phyloP scores from a whole-genome alignment of 768 basidiomycete genomes.

The Lactifluus volemus region DNA sequence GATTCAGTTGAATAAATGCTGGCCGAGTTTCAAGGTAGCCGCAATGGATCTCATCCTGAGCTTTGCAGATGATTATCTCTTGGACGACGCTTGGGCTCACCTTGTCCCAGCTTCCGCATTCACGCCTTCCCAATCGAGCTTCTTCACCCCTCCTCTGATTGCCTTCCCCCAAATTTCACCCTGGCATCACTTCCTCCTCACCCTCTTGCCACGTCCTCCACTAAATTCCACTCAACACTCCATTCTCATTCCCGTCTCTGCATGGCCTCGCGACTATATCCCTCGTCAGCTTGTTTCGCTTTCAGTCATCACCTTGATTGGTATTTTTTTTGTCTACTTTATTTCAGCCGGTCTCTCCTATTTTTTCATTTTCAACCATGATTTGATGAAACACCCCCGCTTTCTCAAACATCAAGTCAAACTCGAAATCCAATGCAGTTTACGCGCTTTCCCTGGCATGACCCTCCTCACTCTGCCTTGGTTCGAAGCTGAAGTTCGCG shows the following conservation, averaged over 20 bases:
- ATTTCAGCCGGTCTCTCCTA: slow-evolving; percentile 81
- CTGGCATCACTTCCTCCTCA: slow-evolving; percentile 42
- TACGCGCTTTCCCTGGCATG: slow-evolving; percentile 78
- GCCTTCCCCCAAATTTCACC: slow-evolving; percentile 17
- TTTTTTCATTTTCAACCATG: slow-evolving; percentile 82
- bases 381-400: slow-evolving; percentile 90
- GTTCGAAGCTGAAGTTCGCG: slow-evolving; percentile 89
- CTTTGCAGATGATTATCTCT: slow-evolving; percentile 56
- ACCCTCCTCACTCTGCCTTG: slow-evolving; percentile 81
- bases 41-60: slow-evolving; percentile 80
- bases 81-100: slow-evolving; percentile 75
- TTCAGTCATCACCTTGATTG: slow-evolving; percentile 59
- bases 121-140: slow-evolving; percentile 14
- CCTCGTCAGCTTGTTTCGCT: slow-evolving; percentile 74
- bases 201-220: slow-evolving; percentile 49
- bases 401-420: slow-evolving; percentile 85
- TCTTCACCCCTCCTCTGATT: slow-evolving; percentile 14
- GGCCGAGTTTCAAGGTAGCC: not conserved
- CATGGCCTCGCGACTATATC: slow-evolving; percentile 80
- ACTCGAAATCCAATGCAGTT: slow-evolving; percentile 65
- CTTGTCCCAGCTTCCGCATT: slow-evolving; percentile 49
- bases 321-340: slow-evolving; percentile 84
- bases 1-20: no score
- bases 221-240: slow-evolving; percentile 26
- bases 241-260: slow-evolving; percentile 39